Evolutionary conservation across 768 basidiomycete genomes (phyloP), one percentile per base, ranked within the genome.

Genomic region (Lactarius trivialis): DNA sequence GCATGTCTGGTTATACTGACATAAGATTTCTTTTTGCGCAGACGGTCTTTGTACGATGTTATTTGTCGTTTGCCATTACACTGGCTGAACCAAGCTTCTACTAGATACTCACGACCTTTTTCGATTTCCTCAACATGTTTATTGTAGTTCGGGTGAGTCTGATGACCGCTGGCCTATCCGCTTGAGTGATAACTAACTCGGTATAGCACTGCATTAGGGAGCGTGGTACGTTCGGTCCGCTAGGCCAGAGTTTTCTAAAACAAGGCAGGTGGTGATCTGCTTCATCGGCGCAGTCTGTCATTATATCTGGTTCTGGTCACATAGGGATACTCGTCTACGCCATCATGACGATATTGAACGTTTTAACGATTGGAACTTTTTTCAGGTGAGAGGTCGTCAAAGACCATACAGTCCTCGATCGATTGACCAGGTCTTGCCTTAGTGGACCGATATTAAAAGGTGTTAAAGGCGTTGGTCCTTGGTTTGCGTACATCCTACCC

Each of bases 401-500:
- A 32, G 52, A 34, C 24, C 15, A 28, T n/a, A 17, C 30, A 34
- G 43, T 26, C 3, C 24, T 9, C n/a, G 21, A 33, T 32, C 33
- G 26, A 28, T 36, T 63, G 33, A 64, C 17, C 2, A 33, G 37
- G 39, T 24, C 32, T 15, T 50, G 32, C n/a, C 36, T 21, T 24
- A 66, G 65, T 24, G 11, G 55, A 30, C 49, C 50, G 48, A 0
- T 45, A 24, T 5, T 50, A 30, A n/a, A 4, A 21, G 53, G 53
- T 9, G 50, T 49, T 30, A 30, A 56, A 41, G 61, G 58, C n/a
- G 7, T 43, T n/a, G 41, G 21, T 32, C 64, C 65, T 39, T 66
- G 61, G 57, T 64, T 66, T 28, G 58, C 65, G 15, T 63, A 65
- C 51, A 39, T 55, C n/a, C 19, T 66, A 53, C 65, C 65, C 43